Conservation (phyloP, 2,329 filamentous ascomycete genomes). For the Trichoderma polysporum region DNA sequence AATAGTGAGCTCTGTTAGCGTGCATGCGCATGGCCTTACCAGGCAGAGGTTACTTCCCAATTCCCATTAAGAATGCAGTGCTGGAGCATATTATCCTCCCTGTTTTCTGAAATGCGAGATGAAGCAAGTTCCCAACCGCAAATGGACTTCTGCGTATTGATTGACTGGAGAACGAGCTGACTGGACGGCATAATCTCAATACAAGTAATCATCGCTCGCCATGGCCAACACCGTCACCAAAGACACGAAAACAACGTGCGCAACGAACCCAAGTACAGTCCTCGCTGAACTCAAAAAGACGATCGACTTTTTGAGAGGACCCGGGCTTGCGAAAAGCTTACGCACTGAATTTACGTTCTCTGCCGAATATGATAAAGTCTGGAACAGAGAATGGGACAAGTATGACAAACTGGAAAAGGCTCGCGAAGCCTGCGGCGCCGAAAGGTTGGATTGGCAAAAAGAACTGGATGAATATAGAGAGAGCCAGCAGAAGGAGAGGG, state of each 20-base stretch:
- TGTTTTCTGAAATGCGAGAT: neutral
- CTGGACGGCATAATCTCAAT: neutral
- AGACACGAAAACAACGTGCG: neutral
- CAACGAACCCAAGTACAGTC: neutral
- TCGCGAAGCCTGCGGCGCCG: neutral
- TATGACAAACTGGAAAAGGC: neutral
- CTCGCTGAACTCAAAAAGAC: neutral
- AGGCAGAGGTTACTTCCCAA: neutral
- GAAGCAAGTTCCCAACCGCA: neutral
- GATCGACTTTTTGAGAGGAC: neutral
- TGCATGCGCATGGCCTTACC: neutral
- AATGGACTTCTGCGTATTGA: neutral
- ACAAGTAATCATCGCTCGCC: neutral
- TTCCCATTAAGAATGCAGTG: neutral
- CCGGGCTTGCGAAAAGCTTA: neutral
- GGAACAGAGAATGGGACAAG: neutral
- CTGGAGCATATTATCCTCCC: neutral
- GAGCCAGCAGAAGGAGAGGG: neutral
- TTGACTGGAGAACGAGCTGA: neutral
- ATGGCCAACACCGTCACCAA: neutral
- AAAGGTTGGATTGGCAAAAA: neutral
- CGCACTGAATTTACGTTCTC: neutral
- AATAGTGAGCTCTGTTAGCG: neutral
- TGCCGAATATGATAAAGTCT: neutral
- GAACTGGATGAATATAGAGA: neutral